Evolutionary conservation across 768 basidiomycete genomes (phyloP), one percentile per base, ranked within the genome.

Genomic region (Russula lepida): DNA sequence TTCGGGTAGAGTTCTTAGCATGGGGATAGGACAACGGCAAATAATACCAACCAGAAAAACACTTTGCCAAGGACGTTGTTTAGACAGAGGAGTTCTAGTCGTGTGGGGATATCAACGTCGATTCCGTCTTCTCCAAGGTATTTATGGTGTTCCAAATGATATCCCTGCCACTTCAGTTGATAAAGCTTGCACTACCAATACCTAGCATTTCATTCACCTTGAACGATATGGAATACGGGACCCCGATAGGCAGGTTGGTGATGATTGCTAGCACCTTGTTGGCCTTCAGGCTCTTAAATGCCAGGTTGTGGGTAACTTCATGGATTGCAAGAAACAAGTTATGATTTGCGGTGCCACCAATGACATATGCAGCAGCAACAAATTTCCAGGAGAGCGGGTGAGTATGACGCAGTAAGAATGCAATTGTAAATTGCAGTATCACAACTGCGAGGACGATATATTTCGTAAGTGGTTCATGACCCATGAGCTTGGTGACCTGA

Each of bases 261-360:
- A 94, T 84, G 62, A 98, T 85, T 6, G 97, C 93, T 23, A 98
- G 75, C 27, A 85, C 71, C 69, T 95, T 93, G 75, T 98, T 99
- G 8, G 86, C 83, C 54, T 75, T 77, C 49, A 98, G 81, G 25
- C 87, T 80, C 63, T 80, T 82, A 76, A 98, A 98, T 2, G 93
- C 97, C 28, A 99, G 81, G 71, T 98, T 98, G 72, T 99, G 97
- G 2, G 95, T 97, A 63, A 99, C 97, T 70, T 99, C 97, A 71
- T 99, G 97, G 56, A 99, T 97, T 46, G 97, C 93, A 51, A 99
- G 83, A 74, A 99, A 99, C 41, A 95, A 80, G 72, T 98, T 99
- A 72, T 99, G 97, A 74, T 98, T 99, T 8, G 89, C 88, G 0
- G 95, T 98, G 3, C 93, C 97, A 2, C 97, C 97, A 52, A 98